phyloP scores from a whole-genome alignment of 495 filamentous ascomycete genomes.

The Aspergillus conjunctus region DNA sequence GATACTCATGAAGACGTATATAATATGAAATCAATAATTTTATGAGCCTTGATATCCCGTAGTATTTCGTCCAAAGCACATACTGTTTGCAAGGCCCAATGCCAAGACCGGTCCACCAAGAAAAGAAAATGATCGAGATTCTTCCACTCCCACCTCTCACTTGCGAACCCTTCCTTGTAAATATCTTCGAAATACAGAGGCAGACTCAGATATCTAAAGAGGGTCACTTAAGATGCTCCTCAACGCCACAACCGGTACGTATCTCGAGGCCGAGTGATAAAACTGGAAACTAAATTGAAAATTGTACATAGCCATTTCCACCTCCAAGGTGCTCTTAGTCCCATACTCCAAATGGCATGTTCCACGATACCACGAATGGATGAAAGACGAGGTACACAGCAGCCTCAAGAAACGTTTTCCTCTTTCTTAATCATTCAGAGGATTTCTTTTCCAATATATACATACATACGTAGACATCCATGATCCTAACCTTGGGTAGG shows the following conservation, averaged over 20 bases:
- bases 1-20: constrained; percentile 11
- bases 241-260: constrained; percentile 45
- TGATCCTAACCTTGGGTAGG: constrained; percentile 41
- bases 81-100: not conserved
- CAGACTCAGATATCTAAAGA: not conserved
- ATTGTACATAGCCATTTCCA: constrained; percentile 60
- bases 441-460: not conserved
- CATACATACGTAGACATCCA: not conserved
- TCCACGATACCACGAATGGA: constrained; percentile 81
- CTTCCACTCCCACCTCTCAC: not conserved
- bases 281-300: constrained; percentile 3
- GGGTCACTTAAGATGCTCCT: constrained; percentile 37
- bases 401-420: not conserved
- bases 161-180: not conserved
- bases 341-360: constrained; percentile 86
- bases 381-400: constrained; percentile 74
- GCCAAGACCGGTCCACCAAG: constrained; percentile 26
- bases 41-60: not conserved
- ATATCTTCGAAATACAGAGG: constrained; percentile 1
- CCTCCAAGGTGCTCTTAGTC: constrained; percentile 68
- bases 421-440: too few relatives aligned
- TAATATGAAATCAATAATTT: constrained; percentile 6
- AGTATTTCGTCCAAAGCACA: not conserved
- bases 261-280: not conserved
- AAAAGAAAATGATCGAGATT: not conserved